phyloP scores from a whole-genome alignment of 2,329 filamentous ascomycete species.

The Xylaria sp. region DNA sequence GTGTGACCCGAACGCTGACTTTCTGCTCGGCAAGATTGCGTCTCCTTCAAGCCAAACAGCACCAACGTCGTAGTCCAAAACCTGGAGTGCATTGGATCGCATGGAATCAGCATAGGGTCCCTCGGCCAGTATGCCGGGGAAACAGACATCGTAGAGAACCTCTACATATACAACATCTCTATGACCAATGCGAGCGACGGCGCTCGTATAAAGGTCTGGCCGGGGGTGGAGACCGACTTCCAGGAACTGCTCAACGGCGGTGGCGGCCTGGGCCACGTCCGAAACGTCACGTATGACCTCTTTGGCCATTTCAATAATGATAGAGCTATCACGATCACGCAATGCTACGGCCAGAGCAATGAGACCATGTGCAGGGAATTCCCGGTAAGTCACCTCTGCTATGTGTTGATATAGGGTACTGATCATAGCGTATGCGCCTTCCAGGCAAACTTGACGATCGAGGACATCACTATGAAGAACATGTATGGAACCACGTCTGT shows the following conservation, averaged over 20 bases:
- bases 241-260: constrained; percentile 66
- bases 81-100: constrained; percentile 68
- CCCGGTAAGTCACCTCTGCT: constrained; percentile 20
- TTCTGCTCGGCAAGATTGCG: constrained; percentile 53
- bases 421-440: not conserved
- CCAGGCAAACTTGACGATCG: constrained; percentile 26
- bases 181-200: constrained; percentile 65
- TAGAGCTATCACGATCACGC: constrained; percentile 66
- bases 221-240: constrained; percentile 56
- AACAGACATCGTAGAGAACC: constrained; percentile 68
- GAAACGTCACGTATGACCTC: constrained; percentile 68
- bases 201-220: constrained; percentile 76
- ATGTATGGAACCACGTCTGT: constrained; percentile 22
- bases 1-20: not conserved
- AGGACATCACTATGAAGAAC: constrained; percentile 27
- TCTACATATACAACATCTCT: constrained; percentile 65
- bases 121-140: constrained; percentile 67
- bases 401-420: not conserved
- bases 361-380: constrained; percentile 42
- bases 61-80: constrained; percentile 70
- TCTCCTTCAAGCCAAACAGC: constrained; percentile 75
- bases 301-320: constrained; percentile 65
- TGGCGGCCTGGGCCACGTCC: constrained; percentile 61
- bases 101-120: constrained; percentile 74
- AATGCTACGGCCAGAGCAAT: constrained; percentile 58